Percentiles rank a stretch among this genome's conserved stretches.
Conservation (phyloP, 2,329 filamentous ascomycete species). For the Ilyonectria robusta region DNA sequence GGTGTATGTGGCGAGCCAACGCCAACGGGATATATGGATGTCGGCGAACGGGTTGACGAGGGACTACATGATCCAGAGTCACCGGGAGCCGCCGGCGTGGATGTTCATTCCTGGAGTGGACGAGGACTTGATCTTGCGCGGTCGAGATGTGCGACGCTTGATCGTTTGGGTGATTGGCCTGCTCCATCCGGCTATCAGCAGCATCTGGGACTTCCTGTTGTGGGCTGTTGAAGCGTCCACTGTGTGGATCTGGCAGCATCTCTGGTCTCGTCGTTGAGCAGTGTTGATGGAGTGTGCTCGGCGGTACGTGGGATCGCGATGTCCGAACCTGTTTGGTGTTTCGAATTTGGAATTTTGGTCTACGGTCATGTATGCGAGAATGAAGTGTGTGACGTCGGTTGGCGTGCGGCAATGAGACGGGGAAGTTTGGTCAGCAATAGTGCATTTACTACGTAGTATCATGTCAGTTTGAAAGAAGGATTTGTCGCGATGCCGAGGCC, state of each 20-base stretch:
- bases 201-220: not conserved
- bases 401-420: not conserved
- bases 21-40: constrained; percentile 50
- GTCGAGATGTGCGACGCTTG: not conserved
- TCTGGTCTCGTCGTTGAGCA: too few species aligned
- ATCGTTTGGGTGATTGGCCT: not conserved
- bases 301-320: not conserved
- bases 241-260: not conserved
- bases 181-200: not conserved
- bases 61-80: constrained; percentile 44
- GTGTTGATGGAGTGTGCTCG: not conserved
- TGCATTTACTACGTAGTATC: not conserved
- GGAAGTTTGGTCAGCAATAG: not conserved
- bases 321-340: not conserved
- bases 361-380: not conserved
- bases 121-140: constrained; percentile 7
- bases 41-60: constrained; percentile 50
- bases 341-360: not conserved
- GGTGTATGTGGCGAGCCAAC: constrained; percentile 33
- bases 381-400: not conserved
- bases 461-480: not conserved
- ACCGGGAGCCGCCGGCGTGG: constrained; percentile 18
- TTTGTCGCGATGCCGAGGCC: not conserved
- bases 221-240: not conserved
- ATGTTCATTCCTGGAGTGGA: constrained; percentile 25